phyloP scores from a whole-genome alignment of 2,329 filamentous ascomycete genomes.

The Scopulariopsis brevicaulis region DNA sequence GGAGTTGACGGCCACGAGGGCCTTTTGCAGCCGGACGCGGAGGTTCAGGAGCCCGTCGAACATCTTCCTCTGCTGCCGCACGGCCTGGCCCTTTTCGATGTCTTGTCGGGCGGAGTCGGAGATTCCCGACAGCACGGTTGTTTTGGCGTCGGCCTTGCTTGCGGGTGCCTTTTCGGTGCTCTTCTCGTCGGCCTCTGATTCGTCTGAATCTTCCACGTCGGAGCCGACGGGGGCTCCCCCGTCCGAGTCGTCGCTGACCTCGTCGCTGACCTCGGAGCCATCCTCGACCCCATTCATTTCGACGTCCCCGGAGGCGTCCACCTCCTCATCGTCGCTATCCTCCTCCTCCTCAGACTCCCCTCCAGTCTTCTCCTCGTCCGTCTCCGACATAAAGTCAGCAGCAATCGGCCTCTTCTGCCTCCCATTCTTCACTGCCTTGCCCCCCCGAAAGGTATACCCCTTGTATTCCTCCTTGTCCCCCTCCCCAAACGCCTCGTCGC shows the following conservation, averaged over 20 bases:
- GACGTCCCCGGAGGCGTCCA: slow-evolving; percentile 21
- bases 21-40: slow-evolving; percentile 88
- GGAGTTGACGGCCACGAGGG: slow-evolving; percentile 71
- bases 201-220: slow-evolving; percentile 21
- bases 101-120: slow-evolving; percentile 31
- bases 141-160: slow-evolving; percentile 12
- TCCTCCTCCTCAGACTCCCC: slow-evolving; percentile 20
- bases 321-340: slow-evolving; percentile 24
- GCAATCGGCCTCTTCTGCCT: slow-evolving; percentile 32
- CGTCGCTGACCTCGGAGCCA: slow-evolving; percentile 21
- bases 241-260: slow-evolving; percentile 18
- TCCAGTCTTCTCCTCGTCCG: slow-evolving; percentile 24
- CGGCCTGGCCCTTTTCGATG: slow-evolving; percentile 72
- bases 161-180: slow-evolving; percentile 13
- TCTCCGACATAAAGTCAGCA: slow-evolving; percentile 45
- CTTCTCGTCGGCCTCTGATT: slow-evolving; percentile 17
- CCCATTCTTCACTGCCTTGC: slow-evolving; percentile 23
- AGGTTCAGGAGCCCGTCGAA: slow-evolving; percentile 86
- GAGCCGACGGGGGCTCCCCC: slow-evolving; percentile 13
- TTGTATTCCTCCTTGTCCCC: slow-evolving; percentile 79
- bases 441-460: slow-evolving; percentile 55
- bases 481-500: slow-evolving; percentile 62
- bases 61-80: slow-evolving; percentile 72
- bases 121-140: slow-evolving; percentile 7
- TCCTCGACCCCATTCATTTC: slow-evolving; percentile 18